Evolutionary conservation across 495 filamentous ascomycete species (phyloP), one percentile per base, ranked within the genome.

Genomic region (Thozetella sp.): DNA sequence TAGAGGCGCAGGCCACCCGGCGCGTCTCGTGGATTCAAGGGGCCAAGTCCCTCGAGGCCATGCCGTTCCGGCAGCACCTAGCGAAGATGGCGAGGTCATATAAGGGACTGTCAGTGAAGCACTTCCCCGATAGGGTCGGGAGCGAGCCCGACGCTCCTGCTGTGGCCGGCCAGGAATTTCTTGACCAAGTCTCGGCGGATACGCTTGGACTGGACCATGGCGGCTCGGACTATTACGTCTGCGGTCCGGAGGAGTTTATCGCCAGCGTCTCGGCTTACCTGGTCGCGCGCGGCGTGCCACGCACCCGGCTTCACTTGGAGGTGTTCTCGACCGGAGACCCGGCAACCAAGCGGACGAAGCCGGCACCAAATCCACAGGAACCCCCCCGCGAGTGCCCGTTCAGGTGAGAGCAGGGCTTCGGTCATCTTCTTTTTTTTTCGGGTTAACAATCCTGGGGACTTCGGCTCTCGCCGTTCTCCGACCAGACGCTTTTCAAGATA

Each of bases 161-260:
- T 20, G 78, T 87, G 58, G 89, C 87, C 69, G 66, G 88, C 57
- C 71, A 81, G 60, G 70, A 65, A 6, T 84, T 84, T 4, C 78
- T 89, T 48, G 78, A 87, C 58, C 68, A 91, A 30, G 61, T 70
- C 56, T 77, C 80, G 67, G 59, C 15, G 0, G 69, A 79, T 15
- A 68, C 78, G 23, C 69, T 91, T 27, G 85, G 82, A 67, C 65
- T 88, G 10, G 72, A 77, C 50, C 75, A 88, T 63, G 24, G 72
- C 4, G 69, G 64, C 26, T 79, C 90, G 0, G 72, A 86, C 62
- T 93, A 91, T 68, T 92, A 83, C 67, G 72, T 90, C 59, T 93
- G 90, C 60, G 90, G 90, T 1, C 90, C 89, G 0, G 78, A 77
- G 52, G 62, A 70, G 26, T 92, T 91, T 74, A 93, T 92, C 89